Base-by-base conservation (phyloP, 441 rosid genomes). In the Corymbia citriodora region DNA sequence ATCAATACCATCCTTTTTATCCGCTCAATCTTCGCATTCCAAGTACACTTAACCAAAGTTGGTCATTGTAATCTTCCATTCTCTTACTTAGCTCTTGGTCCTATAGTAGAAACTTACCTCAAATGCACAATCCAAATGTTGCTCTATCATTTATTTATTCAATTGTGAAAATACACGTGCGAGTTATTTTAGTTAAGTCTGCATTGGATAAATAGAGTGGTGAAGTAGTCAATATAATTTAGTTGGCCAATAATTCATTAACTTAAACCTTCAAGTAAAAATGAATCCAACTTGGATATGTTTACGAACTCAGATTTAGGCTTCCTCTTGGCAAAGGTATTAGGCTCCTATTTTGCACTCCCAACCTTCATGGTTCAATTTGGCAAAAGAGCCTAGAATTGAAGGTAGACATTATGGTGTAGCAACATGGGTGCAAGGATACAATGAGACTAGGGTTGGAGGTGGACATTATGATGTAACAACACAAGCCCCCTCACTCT, bases 261-360 rank as follows among this genome's bases (percentile, higher is more conserved):
- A 1, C 10, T 68, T 16, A n/a, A 68, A 0, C 1, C 16, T 68
- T n/a, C 15, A 5, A 68, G 1, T 31, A 68, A 31, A 68, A 3
- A 8, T 31, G 17, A 0, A 16, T 16, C 40, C 2, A 68, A 68
- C 0, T 68, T 68, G 0, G 1, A 68, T 68, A 31, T 15, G 10
- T 68, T 65, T 31, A 68, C 0, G 2, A 0, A 40, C 40, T 68
- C 11, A 31, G 2, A 68, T 40, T 31, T 15, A 21, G 21, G 33
- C 33, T n/a, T 19, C 8, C 33, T 16, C 33, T 68, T n/a, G 74
- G 21, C 21, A 16, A 31, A 13, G 18, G 70, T 27, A 29, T 63
- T 17, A 59, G 25, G 10, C 1, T 59, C 10, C 25, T 59, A 25
- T 59, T 59, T 10, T 3, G n/a, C 65, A 59, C 65, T 59, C 65